Evolutionary conservation across 2,329 filamentous ascomycete species (phyloP).

Genomic region (Penicillium sp.): DNA sequence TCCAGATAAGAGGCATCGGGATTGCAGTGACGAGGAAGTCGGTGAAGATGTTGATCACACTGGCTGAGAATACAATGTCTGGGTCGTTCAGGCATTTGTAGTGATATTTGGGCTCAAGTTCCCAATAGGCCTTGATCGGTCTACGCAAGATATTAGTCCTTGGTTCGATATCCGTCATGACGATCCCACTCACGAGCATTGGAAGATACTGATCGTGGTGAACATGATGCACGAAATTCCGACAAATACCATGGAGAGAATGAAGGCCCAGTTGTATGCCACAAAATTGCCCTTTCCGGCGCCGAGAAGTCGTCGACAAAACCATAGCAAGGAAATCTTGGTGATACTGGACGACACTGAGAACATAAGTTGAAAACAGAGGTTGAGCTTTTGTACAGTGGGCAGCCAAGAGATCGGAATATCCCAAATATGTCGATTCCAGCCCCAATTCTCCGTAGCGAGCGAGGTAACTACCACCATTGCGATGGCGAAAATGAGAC

Average conservation of each 20-base stretch:
- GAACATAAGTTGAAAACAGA: conserved; percentile 38
- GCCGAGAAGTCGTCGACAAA: conserved; percentile 34
- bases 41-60: conserved; percentile 37
- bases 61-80: conserved; percentile 32
- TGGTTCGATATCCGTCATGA: neutral
- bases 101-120: conserved; percentile 23
- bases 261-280: conserved; percentile 25
- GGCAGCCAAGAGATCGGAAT: conserved; percentile 29
- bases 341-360: conserved; percentile 32
- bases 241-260: conserved; percentile 32
- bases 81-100: conserved; percentile 30
- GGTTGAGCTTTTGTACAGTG: conserved; percentile 34
- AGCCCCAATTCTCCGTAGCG: conserved; percentile 32
- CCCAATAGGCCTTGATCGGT: conserved; percentile 34
- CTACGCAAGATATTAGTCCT: conserved; percentile 17
- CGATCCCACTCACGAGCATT: conserved; percentile 37
- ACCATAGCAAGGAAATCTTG: conserved; percentile 39
- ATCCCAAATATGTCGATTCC: conserved; percentile 44
- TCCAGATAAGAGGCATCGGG: conserved; percentile 42
- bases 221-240: conserved; percentile 29
- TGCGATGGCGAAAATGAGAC: conserved; percentile 40
- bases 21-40: conserved; percentile 35
- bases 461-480: conserved; percentile 35
- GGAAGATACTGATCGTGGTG: conserved; percentile 35
- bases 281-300: conserved; percentile 27